Percentiles rank a stretch among this genome's conserved stretches.
Conservation (phyloP, 73 alveolate genomes). For the Halteria grandinella region DNA sequence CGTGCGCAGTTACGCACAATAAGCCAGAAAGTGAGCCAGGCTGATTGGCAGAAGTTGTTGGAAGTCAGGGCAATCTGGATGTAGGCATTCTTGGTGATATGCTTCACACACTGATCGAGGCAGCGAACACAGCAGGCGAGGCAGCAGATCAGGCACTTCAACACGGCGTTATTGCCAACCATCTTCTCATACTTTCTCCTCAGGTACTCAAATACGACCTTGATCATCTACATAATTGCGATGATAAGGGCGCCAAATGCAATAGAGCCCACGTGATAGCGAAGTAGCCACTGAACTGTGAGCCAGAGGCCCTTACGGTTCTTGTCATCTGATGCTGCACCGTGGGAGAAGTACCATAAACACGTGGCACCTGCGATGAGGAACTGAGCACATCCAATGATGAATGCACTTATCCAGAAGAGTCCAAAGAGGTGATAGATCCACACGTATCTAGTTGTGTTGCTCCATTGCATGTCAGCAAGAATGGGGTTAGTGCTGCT, state of each 20-base stretch:
- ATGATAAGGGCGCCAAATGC: constrained; percentile 95
- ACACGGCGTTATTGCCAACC: constrained; percentile 66
- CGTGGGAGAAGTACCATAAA: constrained; percentile 95
- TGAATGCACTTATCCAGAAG: constrained; percentile 90
- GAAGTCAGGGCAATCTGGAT: constrained; percentile 91
- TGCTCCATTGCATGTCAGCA: constrained; percentile 93
- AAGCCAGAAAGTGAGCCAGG: constrained; percentile 92
- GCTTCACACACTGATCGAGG: constrained; percentile 88
- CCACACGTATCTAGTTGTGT: constrained; percentile 84
- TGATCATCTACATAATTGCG: constrained; percentile 91
- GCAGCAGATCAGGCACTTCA: constrained; percentile 83
- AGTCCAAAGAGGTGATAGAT: constrained; percentile 91
- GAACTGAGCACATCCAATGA: constrained; percentile 90
- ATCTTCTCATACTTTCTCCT: constrained; percentile 73
- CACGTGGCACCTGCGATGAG: constrained; percentile 89
- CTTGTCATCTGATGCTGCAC: constrained; percentile 74
- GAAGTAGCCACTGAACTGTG: constrained; percentile 86
- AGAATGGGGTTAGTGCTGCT: constrained; percentile 64
- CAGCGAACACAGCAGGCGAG: constrained; percentile 86
- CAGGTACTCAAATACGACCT: constrained; percentile 81
- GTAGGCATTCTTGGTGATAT: constrained; percentile 95
- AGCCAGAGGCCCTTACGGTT: constrained; percentile 75
- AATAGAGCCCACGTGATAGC: constrained; percentile 95
- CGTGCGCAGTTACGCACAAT: constrained; percentile 89
- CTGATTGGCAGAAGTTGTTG: constrained; percentile 89